phyloP scores from a whole-genome alignment of 257 asterid genomes.

The Eucommia ulmoides region DNA sequence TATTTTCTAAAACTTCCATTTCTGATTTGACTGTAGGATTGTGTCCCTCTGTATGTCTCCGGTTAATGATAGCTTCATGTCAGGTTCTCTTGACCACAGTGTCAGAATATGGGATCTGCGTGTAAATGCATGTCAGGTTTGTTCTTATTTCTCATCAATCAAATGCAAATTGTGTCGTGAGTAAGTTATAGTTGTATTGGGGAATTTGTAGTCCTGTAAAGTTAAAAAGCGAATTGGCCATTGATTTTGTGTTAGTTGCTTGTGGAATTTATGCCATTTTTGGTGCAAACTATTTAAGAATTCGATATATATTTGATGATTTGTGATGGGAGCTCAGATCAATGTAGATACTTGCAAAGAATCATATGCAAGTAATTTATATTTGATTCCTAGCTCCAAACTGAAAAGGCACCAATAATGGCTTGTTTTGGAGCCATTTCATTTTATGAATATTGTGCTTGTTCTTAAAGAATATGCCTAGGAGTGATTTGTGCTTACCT shows the following conservation, averaged over 20 bases:
- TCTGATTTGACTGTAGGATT: conserved; percentile 41
- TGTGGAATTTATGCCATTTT: no score
- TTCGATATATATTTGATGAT: no score
- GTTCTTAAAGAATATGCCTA: conserved; percentile 4
- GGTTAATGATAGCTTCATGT: conserved; percentile 84
- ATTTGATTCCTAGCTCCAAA: not conserved
- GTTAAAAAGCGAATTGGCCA: no score
- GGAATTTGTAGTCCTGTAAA: no score
- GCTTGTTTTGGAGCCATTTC: conserved; percentile 9
- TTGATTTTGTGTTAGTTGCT: no score
- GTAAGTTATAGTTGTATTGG: no score
- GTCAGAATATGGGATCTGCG: conserved; percentile 96
- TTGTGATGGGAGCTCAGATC: no score
- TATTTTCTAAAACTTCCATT: conserved; percentile 4
- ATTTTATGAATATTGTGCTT: not conserved
- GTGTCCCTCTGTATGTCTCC: conserved; percentile 98
- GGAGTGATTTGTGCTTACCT: conserved; percentile 49
- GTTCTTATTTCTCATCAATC: conserved; percentile 18
- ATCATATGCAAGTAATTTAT: no score
- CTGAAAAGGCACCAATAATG: not conserved
- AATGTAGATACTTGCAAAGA: no score
- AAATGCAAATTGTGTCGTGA: no score
- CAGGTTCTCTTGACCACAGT: conserved; percentile 94
- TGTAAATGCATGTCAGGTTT: conserved; percentile 94
- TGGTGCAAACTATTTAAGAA: no score